These are phyloP conservation scores for Fusarium zealandicum DNA, from an alignment of 2,329 filamentous ascomycete genomes.

Conservation along the genomic window DNA sequence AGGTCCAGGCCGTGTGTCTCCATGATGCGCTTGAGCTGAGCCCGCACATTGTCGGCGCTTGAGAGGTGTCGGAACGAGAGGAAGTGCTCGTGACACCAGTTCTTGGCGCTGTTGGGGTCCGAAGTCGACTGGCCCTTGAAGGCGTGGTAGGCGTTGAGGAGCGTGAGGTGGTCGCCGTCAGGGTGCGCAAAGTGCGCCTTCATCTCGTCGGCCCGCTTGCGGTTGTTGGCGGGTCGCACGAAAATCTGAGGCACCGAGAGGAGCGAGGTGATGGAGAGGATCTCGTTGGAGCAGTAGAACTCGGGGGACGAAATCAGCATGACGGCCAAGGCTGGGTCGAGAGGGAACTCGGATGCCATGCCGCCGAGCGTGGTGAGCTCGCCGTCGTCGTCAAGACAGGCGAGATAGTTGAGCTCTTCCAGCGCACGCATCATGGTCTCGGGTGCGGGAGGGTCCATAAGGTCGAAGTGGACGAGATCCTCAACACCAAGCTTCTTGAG, in stretches of 20 bases:
- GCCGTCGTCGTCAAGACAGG: conserved; percentile 95
- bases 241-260: conserved; percentile 96
- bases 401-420: conserved; percentile 96
- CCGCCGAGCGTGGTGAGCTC: conserved; percentile 86
- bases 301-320: conserved; percentile 98
- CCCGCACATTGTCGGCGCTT: conserved; percentile 91
- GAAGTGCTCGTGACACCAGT: conserved; percentile 98
- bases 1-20: conserved; percentile 88
- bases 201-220: conserved; percentile 96
- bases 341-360: conserved; percentile 91
- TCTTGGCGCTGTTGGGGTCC: conserved; percentile 74
- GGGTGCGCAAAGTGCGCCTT: conserved; percentile 91
- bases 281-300: conserved; percentile 98
- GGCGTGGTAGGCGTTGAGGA: conserved; percentile 97
- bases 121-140: conserved; percentile 76
- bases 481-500: conserved; percentile 96
- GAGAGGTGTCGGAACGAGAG: conserved; percentile 86
- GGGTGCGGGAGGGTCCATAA: conserved; percentile 97
- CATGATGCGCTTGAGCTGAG: conserved; percentile 95
- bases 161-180: conserved; percentile 93
- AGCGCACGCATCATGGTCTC: conserved; percentile 98
- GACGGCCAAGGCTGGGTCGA: conserved; percentile 92
- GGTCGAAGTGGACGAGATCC: conserved; percentile 96
- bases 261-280: conserved; percentile 91
- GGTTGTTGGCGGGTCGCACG: conserved; percentile 81